Base-by-base conservation (phyloP, 2,329 filamentous ascomycete genomes). In the Epichloe typhina region DNA sequence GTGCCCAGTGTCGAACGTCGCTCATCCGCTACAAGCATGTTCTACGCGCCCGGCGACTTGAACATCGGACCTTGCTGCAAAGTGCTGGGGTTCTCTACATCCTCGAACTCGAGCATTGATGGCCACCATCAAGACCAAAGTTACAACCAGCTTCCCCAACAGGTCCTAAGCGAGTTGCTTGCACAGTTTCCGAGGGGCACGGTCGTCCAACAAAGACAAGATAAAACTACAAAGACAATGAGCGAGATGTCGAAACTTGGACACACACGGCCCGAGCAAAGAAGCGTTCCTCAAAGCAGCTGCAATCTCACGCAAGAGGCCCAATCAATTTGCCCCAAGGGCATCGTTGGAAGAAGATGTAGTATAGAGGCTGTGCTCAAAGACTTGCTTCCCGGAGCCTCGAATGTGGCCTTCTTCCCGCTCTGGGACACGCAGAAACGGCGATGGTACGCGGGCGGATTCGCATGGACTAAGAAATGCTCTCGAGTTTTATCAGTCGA, bases 361-460 rank as follows among this genome's bases (percentile, higher is more conserved):
- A 48, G 37, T 4, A 41, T 49, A 42, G 50, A 57, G 11, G 53
- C 36, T 7, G 42, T 61, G 5, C 59, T 75, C 2, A 52, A 62
- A 0, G 52, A 60, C 2, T 57, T 66, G 0, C 69, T 77, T 5
- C 68, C 72, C 0, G 65, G 64, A 0, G 72, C 72, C 1, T 63
- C 72, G 4, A 74, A 70, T 31, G 61, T 77, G 0, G 69, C 69
- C 0, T 67, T 75, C 41, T 62, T 76, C 3, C 74, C 74, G 0
- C 55, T 77, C 0, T 77, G 73, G 72, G 71, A 75, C 48, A 54
- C 66, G 0, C 61, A 66, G 7, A 66, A 65, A 51, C 66, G 74
- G 35, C 62, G 72, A 7, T 76, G 72, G 70, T 75, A 70, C 52
- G 69, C 73, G 0, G 73, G 70, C 1, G 69, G 70, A 5, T 73